Evolutionary conservation across 2,329 filamentous ascomycete genomes (phyloP).

Genomic region (Fusarium papillatum): DNA sequence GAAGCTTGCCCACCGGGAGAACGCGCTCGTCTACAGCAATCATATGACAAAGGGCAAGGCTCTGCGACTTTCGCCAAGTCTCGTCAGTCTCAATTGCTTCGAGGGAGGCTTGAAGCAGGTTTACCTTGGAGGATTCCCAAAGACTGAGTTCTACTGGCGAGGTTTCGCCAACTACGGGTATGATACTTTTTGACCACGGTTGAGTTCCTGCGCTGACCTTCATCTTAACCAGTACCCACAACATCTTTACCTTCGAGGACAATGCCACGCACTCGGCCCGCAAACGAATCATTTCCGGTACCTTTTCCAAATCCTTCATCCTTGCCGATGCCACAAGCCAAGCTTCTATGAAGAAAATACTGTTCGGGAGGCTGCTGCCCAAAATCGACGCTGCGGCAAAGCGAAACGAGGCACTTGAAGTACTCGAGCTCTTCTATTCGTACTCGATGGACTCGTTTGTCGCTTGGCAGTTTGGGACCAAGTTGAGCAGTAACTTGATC

Average conservation of each 20-base stretch:
- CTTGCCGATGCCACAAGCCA: conserved; percentile 1
- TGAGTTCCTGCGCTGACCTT: neutral
- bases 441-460: conserved; percentile 33
- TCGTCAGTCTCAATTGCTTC: neutral
- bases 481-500: conserved; percentile 22
- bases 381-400: neutral
- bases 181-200: neutral
- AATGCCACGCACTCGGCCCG: conserved; percentile 21
- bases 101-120: neutral
- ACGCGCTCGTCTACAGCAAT: conserved; percentile 5
- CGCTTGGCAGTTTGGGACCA: conserved; percentile 23
- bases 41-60: neutral
- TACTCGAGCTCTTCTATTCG: conserved; percentile 17
- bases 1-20: conserved; percentile 9
- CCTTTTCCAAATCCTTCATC: conserved; percentile 28
- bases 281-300: conserved; percentile 24
- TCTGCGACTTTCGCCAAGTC: neutral
- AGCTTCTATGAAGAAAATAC: conserved; percentile 6
- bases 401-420: conserved; percentile 8
- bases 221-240: neutral
- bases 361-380: conserved; percentile 17
- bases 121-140: neutral
- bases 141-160: neutral
- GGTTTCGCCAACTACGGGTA: neutral
- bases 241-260: conserved; percentile 24